Evolutionary conservation across 495 filamentous ascomycete species (phyloP), one percentile per base, ranked within the genome.

Genomic region (Penicillium pancosmium): DNA sequence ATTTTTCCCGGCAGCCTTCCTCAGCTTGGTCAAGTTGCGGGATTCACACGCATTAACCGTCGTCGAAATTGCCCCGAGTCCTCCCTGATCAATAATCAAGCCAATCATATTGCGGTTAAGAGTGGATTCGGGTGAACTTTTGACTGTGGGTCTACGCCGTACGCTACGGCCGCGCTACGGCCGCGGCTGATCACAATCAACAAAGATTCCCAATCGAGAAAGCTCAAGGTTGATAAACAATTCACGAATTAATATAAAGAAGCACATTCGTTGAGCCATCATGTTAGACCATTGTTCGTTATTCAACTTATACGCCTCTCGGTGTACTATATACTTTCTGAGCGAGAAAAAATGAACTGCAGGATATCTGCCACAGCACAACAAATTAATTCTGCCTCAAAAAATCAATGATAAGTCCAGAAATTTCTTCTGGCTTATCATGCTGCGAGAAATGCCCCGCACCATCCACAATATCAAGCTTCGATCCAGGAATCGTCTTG

Each of bases 401-500:
- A 44, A 44, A 44, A 18, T 19, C n/a, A 16, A 44, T 44, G 3
- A 44, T 44, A 19, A 44, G 41, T 18, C 6, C n/a, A 5, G 43
- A 41, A 5, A 65, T 57, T 27, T 55, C 5, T 13, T 61, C 51
- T 2, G 62, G 54, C 12, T 58, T 16, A 55, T 65, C 59, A 33
- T 61, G 54, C 3, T 25, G 62, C 12, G 56, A 57, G 33, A 65
- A 65, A 48, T 56, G 59, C 1, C 62, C 58, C 31, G 44, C 57
- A 46, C 57, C 40, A 8, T 55, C 27, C 6, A 58, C 34, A 11
- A 65, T 38, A 12, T 58, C 43, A 16, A 65, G 16, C 3, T 52
- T 47, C 9, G 62, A 60, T 0, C 51, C 60, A 2, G 64, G 55
- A 27, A 63, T 60, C 9, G 50, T 31, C 15, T 50, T 3, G n/a